A percentile compares a stretch with the other conserved stretches of the same genome.
Conservation (phyloP, 1,284 basidiomycete genomes). For the Leccinum solheimii region DNA sequence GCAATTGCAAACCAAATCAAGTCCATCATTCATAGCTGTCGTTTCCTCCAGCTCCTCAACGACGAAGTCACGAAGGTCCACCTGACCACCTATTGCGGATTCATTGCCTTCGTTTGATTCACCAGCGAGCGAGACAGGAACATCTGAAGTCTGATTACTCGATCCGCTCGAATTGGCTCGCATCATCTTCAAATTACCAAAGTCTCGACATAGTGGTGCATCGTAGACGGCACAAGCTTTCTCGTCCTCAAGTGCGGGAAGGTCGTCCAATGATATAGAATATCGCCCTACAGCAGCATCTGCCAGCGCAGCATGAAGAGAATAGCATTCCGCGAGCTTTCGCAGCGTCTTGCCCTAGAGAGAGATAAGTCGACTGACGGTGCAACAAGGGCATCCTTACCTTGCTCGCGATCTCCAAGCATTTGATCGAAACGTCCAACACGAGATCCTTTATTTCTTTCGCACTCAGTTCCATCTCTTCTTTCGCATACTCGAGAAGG, state of each 20-base stretch:
- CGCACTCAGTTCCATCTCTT: constrained; percentile 43
- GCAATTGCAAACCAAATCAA: constrained; percentile 35
- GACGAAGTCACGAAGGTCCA: constrained; percentile 23
- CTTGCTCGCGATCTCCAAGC: constrained; percentile 66
- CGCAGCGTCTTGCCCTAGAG: constrained; percentile 62
- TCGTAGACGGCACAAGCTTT: constrained; percentile 43
- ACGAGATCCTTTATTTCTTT: constrained; percentile 47
- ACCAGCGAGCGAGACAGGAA: constrained; percentile 3
- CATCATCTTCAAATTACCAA: constrained; percentile 32
- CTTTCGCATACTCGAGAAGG: constrained; percentile 56
- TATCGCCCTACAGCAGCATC: constrained; percentile 49
- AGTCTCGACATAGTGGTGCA: constrained; percentile 54
- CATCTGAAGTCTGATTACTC: constrained; percentile 13
- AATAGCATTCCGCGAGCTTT: constrained; percentile 45
- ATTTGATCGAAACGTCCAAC: constrained; percentile 53
- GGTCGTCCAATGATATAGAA: constrained; percentile 50
- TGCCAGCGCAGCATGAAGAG: constrained; percentile 44
- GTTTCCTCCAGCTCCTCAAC: constrained; percentile 29
- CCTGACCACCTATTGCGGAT: constrained; percentile 19
- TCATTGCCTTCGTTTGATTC: constrained; percentile 14
- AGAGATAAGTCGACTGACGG: constrained; percentile 17
- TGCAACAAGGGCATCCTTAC: constrained; percentile 34
- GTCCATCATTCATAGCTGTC: constrained; percentile 10
- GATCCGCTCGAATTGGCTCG: constrained; percentile 24
- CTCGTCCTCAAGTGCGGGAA: constrained; percentile 52